Evolutionary conservation across 768 basidiomycete genomes (phyloP), one percentile per base, ranked within the genome.

Genomic region (Wakefieldia striispora): DNA sequence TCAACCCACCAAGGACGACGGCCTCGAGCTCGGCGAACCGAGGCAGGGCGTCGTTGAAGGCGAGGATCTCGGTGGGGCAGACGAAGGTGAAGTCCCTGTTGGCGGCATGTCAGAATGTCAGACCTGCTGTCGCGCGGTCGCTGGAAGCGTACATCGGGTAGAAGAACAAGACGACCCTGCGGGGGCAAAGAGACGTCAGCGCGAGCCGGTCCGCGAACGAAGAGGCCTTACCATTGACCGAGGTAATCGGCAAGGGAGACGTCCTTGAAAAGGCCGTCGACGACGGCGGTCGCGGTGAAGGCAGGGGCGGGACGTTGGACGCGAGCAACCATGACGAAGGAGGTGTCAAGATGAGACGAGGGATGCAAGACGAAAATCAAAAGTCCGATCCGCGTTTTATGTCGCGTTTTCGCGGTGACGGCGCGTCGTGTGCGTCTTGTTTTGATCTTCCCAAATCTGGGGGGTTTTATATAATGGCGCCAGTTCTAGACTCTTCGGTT

Each of bases 41-140:
- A 44, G 81, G 65, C 27, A 95, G 80, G 9, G 91, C 86, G 53
- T 91, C 89, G 68, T 95, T 93, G 79, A 94, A 97, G 1, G 93
- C 94, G 40, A 95, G 80, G 64, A 97, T 95, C 71, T 95, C 94
- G 49, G 92, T 94, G n/a, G 91, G 91, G 72, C 91, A 95, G 60
- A 90, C 88, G 58, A 89, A 90, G 34, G 90, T 91, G 70, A 90
- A 91, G 63, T 89, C 88, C 76, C 87, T 91, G 53, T 21, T 16
- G 35, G 21, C 29, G 17, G 47, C 8, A 10, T 20, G 14, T 55
- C 38, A 55, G 38, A 23, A 16, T 24, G 33, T 24, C 21, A 31
- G 1, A 12, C 37, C 21, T 4, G 17, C 26, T 23, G 44, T n/a
- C 21, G n/a, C 17, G 13, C 4, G n/a, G 6, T 10, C 0, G 20